Evolutionary conservation across 1,284 basidiomycete species (phyloP), one percentile per base, ranked within the genome.

Genomic region (Taiwanofungus camphoratus): DNA sequence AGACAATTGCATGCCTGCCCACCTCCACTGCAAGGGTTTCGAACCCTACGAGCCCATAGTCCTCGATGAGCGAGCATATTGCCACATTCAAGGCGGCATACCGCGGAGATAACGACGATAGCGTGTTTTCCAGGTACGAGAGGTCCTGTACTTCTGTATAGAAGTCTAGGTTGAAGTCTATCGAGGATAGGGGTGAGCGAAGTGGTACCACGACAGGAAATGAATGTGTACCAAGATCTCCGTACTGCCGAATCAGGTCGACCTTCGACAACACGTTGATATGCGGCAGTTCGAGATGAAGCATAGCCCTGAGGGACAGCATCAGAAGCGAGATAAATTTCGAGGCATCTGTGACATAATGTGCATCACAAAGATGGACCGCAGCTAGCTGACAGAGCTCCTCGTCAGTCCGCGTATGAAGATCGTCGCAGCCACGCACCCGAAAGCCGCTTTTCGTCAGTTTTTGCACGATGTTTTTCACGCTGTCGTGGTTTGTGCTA

Each of bases 91-190:
- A 69, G 12, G 82, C 81, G 0, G 76, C 67, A 56, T 82, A 94
- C 37, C 81, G 81, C 2, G 78, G 76, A 1, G 82, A 73, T 1
- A 82, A 68, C 0, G 76, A 67, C 7, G 80, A 79, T 15, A 97
- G 77, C 1, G 80, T 70, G 46, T 84, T 87, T 52, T 90, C 77
- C 5, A 99, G 78, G 62, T 98, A 88, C 0, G 86, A 85, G 0
- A 99, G 73, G 62, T 99, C 94, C 65, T 97, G 93, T 0, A 96
- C 95, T 64, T 99, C 92, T 31, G 96, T 98, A 62, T 99, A 99
- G 63, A 92, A 99, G 53, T 95, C 92, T 32, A 99, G 81, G 58
- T 95, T 96, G 72, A 99, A 98, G 29, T 93, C 93, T 95, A 54
- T 23, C 32, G 36, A 50, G 23, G 42, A 36, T 5, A 39, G 4